Evolutionary conservation across 2,329 filamentous ascomycete genomes (phyloP).

Genomic region (Scleromitrula shiraiana): DNA sequence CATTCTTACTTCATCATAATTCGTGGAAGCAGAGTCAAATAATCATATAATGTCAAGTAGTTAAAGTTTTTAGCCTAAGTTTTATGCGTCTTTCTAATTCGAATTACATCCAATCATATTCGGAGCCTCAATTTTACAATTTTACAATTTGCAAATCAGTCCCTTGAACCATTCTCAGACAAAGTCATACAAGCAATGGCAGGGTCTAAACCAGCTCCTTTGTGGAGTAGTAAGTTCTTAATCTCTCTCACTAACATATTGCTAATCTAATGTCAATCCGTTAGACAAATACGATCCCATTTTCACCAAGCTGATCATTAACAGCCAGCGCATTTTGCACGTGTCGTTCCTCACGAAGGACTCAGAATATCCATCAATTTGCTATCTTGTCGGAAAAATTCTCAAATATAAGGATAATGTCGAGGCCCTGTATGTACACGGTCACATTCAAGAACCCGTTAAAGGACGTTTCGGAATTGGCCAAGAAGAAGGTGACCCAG

Average conservation of each 20-base stretch:
- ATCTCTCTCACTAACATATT: background rate
- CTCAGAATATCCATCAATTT: background rate
- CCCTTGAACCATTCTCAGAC: background rate
- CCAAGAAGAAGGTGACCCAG: background rate
- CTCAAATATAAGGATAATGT: background rate
- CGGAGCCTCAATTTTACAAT: background rate
- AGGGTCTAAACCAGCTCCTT: background rate
- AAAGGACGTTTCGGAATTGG: background rate
- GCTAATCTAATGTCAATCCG: background rate
- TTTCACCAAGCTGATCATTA: background rate
- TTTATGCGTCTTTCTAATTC: background rate
- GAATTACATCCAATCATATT: background rate
- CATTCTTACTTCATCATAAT: background rate
- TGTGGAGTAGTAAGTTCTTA: background rate
- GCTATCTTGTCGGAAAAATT: background rate
- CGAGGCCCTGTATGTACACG: background rate
- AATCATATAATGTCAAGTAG: background rate
- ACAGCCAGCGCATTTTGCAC: background rate
- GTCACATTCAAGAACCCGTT: background rate
- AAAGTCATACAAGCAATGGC: background rate
- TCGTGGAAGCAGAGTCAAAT: background rate
- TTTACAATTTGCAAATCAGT: background rate
- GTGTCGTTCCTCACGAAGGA: background rate
- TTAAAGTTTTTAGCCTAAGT: no score
- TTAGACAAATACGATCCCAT: background rate